These are phyloP conservation scores for Penicillium decumbens DNA, from an alignment of 2,329 filamentous ascomycete species.

Conservation along the genomic window DNA sequence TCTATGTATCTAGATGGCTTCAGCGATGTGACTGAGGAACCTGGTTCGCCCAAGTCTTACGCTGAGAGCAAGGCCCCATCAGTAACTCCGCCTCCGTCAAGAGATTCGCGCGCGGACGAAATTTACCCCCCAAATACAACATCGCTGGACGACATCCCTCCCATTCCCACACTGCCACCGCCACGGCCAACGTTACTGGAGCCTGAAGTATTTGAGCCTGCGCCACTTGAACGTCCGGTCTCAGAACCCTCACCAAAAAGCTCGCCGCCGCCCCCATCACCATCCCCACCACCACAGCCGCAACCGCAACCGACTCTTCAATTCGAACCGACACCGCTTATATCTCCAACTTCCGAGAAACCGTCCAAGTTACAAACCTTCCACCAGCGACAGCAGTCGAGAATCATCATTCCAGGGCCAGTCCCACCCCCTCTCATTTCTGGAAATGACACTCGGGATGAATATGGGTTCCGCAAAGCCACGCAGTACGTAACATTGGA, in stretches of 20 bases:
- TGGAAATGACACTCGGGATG: slow-evolving; percentile 56
- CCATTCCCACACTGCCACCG: slow-evolving; percentile 17
- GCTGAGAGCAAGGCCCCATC: slow-evolving; percentile 32
- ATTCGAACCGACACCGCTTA: slow-evolving; percentile 1
- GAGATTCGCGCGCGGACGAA: slow-evolving; percentile 26
- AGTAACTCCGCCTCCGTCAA: slow-evolving; percentile 26
- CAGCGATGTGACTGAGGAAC: slow-evolving; percentile 42
- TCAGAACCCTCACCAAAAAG: slow-evolving; percentile 3
- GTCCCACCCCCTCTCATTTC: slow-evolving; percentile 37
- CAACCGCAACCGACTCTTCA: slow-evolving; percentile 2
- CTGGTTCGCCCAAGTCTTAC: slow-evolving; percentile 30
- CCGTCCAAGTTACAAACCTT: slow-evolving; percentile 6
- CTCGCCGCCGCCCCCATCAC: slow-evolving; percentile 8
- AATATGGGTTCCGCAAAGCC: slow-evolving; percentile 88
- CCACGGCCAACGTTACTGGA: slow-evolving; percentile 6
- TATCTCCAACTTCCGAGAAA: slow-evolving; percentile 3
- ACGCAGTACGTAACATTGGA: slow-evolving; percentile 71
- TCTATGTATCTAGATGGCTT: slow-evolving; percentile 59
- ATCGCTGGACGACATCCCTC: slow-evolving; percentile 20
- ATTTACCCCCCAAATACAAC: slow-evolving; percentile 21
- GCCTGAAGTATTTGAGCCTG: background rate
- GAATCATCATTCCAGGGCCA: slow-evolving; percentile 32
- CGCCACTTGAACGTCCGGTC: background rate
- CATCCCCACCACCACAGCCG: slow-evolving; percentile 7
- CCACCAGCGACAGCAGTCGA: slow-evolving; percentile 23